A percentile compares a stretch with the other conserved stretches of the same genome.
phyloP scores from a whole-genome alignment of 2,329 filamentous ascomycete species.

The Phaeosphaeria sp. region DNA sequence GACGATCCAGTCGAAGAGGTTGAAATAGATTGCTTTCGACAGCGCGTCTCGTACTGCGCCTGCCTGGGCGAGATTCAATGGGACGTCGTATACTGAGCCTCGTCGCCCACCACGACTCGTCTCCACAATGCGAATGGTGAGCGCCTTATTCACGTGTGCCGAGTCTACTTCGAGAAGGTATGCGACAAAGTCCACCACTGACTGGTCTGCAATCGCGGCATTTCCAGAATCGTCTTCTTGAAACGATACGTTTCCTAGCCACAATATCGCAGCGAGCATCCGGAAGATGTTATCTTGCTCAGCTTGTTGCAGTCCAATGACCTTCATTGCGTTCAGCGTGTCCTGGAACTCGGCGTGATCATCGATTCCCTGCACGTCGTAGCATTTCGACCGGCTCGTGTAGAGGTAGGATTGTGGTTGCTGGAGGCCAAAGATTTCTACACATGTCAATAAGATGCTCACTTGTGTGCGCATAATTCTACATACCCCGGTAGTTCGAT shows the following conservation, averaged over 20 bases:
- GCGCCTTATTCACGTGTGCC: constrained; percentile 79
- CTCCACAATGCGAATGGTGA: constrained; percentile 87
- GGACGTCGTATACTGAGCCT: constrained; percentile 74
- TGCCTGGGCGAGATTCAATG: constrained; percentile 87
- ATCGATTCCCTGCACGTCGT: constrained; percentile 92
- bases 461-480: not conserved
- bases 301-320: constrained; percentile 85
- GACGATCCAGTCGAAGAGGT: constrained; percentile 99
- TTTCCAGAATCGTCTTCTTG: constrained; percentile 88
- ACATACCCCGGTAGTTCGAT: constrained; percentile 73
- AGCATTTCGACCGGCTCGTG: constrained; percentile 92
- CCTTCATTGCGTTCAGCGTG: constrained; percentile 90
- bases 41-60: constrained; percentile 86
- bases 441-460: constrained; percentile 15
- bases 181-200: constrained; percentile 91
- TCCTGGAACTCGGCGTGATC: constrained; percentile 88
- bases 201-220: constrained; percentile 84
- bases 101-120: constrained; percentile 70
- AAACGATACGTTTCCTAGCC: constrained; percentile 95
- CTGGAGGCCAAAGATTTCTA: constrained; percentile 85
- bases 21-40: constrained; percentile 95
- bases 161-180: constrained; percentile 91
- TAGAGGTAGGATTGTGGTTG: constrained; percentile 92
- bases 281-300: constrained; percentile 98
- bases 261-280: constrained; percentile 88